Base-by-base conservation (phyloP, 2,329 filamentous ascomycete genomes). In the Aurifilum marmelostoma region DNA sequence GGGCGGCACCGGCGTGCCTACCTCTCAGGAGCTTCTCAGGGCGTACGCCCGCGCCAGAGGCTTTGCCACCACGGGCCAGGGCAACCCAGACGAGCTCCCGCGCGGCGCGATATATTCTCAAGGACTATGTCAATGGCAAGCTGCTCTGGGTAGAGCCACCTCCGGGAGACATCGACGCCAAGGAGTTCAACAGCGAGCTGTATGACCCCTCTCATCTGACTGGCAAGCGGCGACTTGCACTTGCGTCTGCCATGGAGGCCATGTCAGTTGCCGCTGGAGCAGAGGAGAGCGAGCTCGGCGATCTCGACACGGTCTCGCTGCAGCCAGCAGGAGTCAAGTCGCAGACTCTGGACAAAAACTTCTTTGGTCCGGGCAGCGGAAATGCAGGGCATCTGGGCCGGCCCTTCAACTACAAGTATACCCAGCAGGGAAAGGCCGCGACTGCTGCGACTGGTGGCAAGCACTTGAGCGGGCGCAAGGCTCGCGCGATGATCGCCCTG, bases 61-160 rank as follows among this genome's bases (percentile, higher is more conserved):
- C 14, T 99, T 97, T 82, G 90, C 92, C 69, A 97, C 94, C 6
- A 90, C 92, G 66, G 96, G 96, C 75, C 87, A 92, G 43, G 95
- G 96, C 11, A 92, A 96, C 76, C 95, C 96, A 0, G 96, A 99
- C 75, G 94, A 97, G 82, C n/a, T 97, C 94, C 1, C 88, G 96
- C 74, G 96, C 96, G 8, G 94, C 95, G 5, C 88, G 96, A 66
- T 92, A 93, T 74, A 86, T 99, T 21, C 87, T 99, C 34, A 99
- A 99, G 79, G 96, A 99, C 81, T 99, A 98, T 76, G 96, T 99
- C 74, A 97, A 91, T 77, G 96, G 96, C 72, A 98, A 97, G 81
- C 87, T 99, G 0, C 87, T 98, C 7, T 98, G 91, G 82, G 96
- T 94, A 73, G 91, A 95, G 75, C 94, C 96, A 5, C 96, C 96